Evolutionary conservation across 345 rosid species (phyloP), one percentile per base, ranked within the genome.

Genomic region (Moricandia moricandioides): DNA sequence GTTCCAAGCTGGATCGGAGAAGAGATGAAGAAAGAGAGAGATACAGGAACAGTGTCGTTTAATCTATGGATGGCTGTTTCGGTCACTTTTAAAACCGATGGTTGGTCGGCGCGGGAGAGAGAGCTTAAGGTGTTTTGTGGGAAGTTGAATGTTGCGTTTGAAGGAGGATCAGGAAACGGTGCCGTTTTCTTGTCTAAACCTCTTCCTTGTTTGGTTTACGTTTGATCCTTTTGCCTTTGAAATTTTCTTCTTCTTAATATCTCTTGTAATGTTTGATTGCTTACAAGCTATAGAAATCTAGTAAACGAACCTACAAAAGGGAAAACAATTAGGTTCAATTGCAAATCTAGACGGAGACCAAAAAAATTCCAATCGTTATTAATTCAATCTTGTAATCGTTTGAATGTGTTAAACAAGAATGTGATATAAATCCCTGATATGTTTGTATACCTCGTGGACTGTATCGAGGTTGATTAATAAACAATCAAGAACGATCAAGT

Each of bases 121-220:
- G 77, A 70, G 55, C 77, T 80, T 76, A 76, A 76, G 30, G 83
- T 80, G 67, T 71, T 66, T 54, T 80, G 83, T 21, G 80, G 76
- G 14, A 66, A 72, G 31, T 29, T 80, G 55, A 76, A 71, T 73
- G 68, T 72, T 62, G 68, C 16, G 13, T 80, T 80, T 21, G 62
- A 65, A 30, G 83, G 77, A 9, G 49, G 0, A 0, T 61, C 83
- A 0, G 66, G 29, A 21, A 70, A 71, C 77, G 83, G 83, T 70
- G 70, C 77, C 70, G 79, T 75, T 62, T 71, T 10, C 30, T 52
- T 76, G 39, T 69, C 75, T 26, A 80, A 71, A 16, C 80, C 83
- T 21, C 70, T 80, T 65, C 73, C 65, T 11, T 80, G 83, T 71
- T 54, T 63, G 62, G 80, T 80, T 71, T 80, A 80, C 31, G 65